These are phyloP conservation scores for Malbranchea cinnamomea DNA, from an alignment of 2,329 filamentous ascomycete genomes.

Conservation along the genomic window DNA sequence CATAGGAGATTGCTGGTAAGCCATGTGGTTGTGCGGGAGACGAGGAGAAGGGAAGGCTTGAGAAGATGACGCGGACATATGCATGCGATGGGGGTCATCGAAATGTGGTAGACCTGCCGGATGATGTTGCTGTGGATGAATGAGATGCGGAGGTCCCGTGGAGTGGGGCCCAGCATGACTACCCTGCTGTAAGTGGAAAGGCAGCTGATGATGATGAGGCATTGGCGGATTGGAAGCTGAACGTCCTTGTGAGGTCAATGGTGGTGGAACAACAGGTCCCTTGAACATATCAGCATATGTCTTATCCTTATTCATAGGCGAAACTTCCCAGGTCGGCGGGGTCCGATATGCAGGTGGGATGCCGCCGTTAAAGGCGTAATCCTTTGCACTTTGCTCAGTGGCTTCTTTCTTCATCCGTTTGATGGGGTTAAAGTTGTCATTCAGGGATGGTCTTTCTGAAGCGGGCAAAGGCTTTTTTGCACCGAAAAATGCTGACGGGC, in stretches of 20 bases:
- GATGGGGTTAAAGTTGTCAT: conserved; percentile 45
- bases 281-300: conserved; percentile 74
- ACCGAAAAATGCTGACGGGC: conserved; percentile 44
- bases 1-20: conserved; percentile 55
- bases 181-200: conserved; percentile 65
- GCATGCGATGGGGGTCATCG: conserved; percentile 75
- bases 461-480: conserved; percentile 55
- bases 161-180: conserved; percentile 52
- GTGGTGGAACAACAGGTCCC: conserved; percentile 40
- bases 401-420: conserved; percentile 56
- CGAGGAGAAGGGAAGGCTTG: conserved; percentile 79
- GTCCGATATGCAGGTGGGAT: conserved; percentile 76
- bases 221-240: conserved; percentile 49
- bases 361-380: conserved; percentile 65
- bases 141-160: conserved; percentile 59
- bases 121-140: conserved; percentile 61
- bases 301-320: conserved; percentile 56
- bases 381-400: conserved; percentile 37
- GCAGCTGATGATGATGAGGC: conserved; percentile 70
- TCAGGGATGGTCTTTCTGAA: conserved; percentile 39
- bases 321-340: conserved; percentile 65
- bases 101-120: conserved; percentile 52
- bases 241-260: conserved; percentile 57
- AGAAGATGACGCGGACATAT: conserved; percentile 64
- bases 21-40: conserved; percentile 48